Evolutionary conservation across 768 basidiomycete species (phyloP), one percentile per base, ranked within the genome.

Genomic region (Albatrellus ellisii): DNA sequence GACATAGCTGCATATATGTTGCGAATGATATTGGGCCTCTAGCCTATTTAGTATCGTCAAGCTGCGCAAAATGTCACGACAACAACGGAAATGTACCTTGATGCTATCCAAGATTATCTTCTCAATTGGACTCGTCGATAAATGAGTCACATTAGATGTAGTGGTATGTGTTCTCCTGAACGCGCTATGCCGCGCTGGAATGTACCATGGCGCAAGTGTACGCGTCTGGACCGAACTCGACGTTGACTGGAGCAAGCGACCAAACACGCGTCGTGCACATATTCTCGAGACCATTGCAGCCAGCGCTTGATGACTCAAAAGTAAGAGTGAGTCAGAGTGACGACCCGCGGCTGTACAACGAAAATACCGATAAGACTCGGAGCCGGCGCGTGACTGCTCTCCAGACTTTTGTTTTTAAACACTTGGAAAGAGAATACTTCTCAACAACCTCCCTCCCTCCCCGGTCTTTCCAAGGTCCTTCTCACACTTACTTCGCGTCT

Each of bases 1-100:
- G 73, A 50, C 89, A 92, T 50, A 86, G 71, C 50, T 85, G 81
- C 82, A 95, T 95, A 65, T 94, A 98, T 1, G 76, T 75, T 36
- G 92, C 70, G 51, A 91, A 75, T 0, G 91, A 76, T 38, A 98
- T 66, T 1, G 95, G 92, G 0, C 95, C 95, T 21, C 85, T 84
- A 2, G 81, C 73, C 91, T 95, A 41, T 4, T 49, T 20, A 46
- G 24, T 10, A 15, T 34, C 27, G 9, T n/a, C 36, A 9, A 22
- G 6, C 12, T 18, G 11, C 8, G 18, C 28, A 20, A 35, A 14
- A 6, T 17, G 15, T 20, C 15, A 8, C 32, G 25, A 29, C 32
- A 39, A 33, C 11, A 26, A 17, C 26, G 26, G 15, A 42, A 36
- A 52, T 58, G 24, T 48, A 79, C 87, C 66, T 77, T 85, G 62